phyloP scores from a whole-genome alignment of 2,329 filamentous ascomycete genomes.

The Colletotrichum sp. region DNA sequence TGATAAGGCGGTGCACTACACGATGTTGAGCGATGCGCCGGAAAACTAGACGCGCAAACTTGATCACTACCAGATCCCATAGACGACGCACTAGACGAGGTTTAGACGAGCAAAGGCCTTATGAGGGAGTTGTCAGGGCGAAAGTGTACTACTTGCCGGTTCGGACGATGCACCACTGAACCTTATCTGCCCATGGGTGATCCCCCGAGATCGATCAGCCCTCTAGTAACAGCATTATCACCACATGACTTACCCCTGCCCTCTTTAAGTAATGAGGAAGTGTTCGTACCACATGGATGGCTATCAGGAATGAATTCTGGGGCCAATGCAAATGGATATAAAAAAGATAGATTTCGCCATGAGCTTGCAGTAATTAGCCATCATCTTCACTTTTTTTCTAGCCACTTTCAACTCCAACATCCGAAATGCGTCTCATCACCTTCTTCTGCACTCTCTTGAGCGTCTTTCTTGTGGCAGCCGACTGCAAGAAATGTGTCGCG shows the following conservation, averaged over 20 bases:
- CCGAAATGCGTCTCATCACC: background rate
- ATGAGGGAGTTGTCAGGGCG: background rate
- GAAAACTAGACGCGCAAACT: background rate
- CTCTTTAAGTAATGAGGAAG: background rate
- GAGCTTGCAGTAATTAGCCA: background rate
- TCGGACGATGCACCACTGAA: background rate
- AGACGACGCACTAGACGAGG: fast-evolving
- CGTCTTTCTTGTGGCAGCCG: background rate
- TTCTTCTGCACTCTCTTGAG: background rate
- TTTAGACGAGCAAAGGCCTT: background rate
- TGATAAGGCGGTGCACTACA: background rate
- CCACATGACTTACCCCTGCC: background rate
- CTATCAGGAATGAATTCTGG: background rate
- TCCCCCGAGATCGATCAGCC: background rate
- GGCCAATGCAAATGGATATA: background rate
- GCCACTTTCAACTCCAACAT: background rate
- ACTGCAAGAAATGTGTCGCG: background rate
- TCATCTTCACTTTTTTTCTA: background rate
- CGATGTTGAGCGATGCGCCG: background rate
- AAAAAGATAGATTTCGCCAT: background rate
- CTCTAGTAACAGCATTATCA: background rate
- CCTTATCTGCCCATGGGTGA: background rate
- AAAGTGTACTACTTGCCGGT: background rate
- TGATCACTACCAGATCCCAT: background rate
- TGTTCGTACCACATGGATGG: background rate